Base-by-base conservation (phyloP, 345 rosid species). In the Noccaea bulbosa region DNA sequence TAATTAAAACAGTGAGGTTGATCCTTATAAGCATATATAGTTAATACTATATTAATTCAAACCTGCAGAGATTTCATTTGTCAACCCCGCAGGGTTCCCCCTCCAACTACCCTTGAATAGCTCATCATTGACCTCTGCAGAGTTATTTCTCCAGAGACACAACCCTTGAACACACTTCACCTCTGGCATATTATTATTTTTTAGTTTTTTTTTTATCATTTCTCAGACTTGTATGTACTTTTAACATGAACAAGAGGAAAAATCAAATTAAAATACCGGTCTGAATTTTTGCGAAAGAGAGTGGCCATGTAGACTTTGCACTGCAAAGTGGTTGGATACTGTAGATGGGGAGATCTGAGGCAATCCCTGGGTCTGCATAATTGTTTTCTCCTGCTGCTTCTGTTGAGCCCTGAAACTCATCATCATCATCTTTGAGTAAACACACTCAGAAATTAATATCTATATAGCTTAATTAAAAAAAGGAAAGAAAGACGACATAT, bases 1-100 rank as follows among this genome's bases (percentile, higher is more conserved):
- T 7, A 4, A 27, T 33, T 33, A 5, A 33, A 49, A 74, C 64
- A 59, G 62, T 54, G 34, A 65, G 30, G 6, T 67, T 14, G 20
- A 44, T 46, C 62, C 65, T 40, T 27, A 27, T 27, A 58, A 53
- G 14, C 32, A 62, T 22, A 46, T 32, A 46, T 10, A 17, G 2
- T 22, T 22, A 22, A 22, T 22, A 22, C 24, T 22, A 35, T 37
- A 8, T 12, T 39, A 54, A 62, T 53, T 64, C n/a, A 46, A 65
- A 93, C 98, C 94, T 85, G 85, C 85, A 69, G 77, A 80, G 67
- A 89, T 81, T 81, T 85, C 97, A 56, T 93, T 86, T 20, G 86
- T 87, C 73, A 74, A 71, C 70, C 79, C 39, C 33, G 78, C 81
- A 32, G 78, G 40, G 78, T 93, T 91, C 46, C 90, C 97, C 52